A percentile compares a stretch with the other conserved stretches of the same genome.
Conservation (phyloP, 148 eudicot genomes). For the Cornus controversa region DNA sequence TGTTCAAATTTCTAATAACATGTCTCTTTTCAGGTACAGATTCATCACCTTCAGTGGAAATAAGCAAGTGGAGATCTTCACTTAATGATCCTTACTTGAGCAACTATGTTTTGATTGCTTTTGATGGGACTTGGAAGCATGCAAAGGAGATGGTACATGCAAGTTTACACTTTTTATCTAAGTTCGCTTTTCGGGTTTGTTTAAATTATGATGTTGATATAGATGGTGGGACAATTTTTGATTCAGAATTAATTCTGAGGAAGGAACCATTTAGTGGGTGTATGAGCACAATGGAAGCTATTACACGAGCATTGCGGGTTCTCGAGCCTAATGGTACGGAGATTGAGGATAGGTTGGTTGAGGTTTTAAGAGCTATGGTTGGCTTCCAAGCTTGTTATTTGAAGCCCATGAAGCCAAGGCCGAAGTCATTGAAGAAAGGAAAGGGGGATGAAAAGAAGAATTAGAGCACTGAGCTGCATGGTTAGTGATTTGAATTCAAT, state of each 20-base stretch:
- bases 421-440: conserved; percentile 42
- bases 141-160: conserved; percentile 95
- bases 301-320: conserved; percentile 78
- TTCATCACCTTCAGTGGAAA: conserved; percentile 46
- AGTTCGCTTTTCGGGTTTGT: conserved; percentile 67
- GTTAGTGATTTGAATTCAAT: neutral
- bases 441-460: conserved; percentile 18
- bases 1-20: too few relatives aligned
- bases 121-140: conserved; percentile 98
- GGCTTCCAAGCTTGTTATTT: conserved; percentile 59
- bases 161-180: conserved; percentile 83
- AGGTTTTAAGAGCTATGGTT: conserved; percentile 80
- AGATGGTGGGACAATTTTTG: conserved; percentile 69
- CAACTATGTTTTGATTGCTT: conserved; percentile 59
- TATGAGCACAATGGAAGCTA: conserved; percentile 95
- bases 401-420: conserved; percentile 64
- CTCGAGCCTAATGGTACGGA: conserved; percentile 74
- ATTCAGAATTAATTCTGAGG: conserved; percentile 80
- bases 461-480: neutral
- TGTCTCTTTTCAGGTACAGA: conserved; percentile 51
- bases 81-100: conserved; percentile 8
- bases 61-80: conserved; percentile 48
- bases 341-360: conserved; percentile 60
- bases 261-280: conserved; percentile 93
- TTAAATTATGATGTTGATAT: conserved; percentile 59